phyloP scores from a whole-genome alignment of 2,329 filamentous ascomycete species.

The Chaetomium sp. region DNA sequence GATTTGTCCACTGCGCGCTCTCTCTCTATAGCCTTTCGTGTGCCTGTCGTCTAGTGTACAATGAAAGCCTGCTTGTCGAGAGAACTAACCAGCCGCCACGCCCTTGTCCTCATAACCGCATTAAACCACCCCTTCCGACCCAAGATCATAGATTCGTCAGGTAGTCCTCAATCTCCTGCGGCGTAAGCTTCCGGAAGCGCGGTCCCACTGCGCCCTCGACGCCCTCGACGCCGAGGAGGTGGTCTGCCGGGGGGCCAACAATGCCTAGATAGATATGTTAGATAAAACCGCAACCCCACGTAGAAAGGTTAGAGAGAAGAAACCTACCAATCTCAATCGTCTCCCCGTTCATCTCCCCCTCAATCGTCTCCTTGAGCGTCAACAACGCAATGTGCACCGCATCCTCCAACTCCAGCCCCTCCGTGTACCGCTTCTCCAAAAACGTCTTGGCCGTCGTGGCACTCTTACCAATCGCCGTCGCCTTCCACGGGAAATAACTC shows the following conservation, averaged over 20 bases:
- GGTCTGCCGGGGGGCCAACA: constrained; percentile 87
- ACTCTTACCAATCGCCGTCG: constrained; percentile 97
- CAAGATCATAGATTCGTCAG: constrained; percentile 81
- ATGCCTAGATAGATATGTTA: constrained; percentile 56
- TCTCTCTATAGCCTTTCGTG: constrained; percentile 27
- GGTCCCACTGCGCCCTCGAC: constrained; percentile 79
- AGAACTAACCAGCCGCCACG: constrained; percentile 13
- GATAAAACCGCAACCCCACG: not conserved
- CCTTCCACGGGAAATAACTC: constrained; percentile 99
- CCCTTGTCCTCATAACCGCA: constrained; percentile 14
- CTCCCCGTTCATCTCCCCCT: constrained; percentile 98
- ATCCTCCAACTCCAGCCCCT: constrained; percentile 93
- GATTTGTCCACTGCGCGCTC: no score
- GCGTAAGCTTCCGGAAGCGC: constrained; percentile 87
- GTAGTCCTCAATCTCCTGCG: constrained; percentile 99
- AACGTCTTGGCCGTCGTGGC: constrained; percentile 98
- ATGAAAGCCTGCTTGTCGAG: constrained; percentile 19
- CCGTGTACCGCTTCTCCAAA: constrained; percentile 97
- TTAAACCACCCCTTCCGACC: constrained; percentile 2
- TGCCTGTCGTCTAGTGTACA: constrained; percentile 35
- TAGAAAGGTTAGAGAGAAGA: not conserved
- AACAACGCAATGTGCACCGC: constrained; percentile 96
- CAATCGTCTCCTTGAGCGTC: constrained; percentile 97
- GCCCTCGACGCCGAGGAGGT: constrained; percentile 85
- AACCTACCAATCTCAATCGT: constrained; percentile 90